Conservation (phyloP, 345 rosid species). For the Cardiospermum halicacabum region DNA sequence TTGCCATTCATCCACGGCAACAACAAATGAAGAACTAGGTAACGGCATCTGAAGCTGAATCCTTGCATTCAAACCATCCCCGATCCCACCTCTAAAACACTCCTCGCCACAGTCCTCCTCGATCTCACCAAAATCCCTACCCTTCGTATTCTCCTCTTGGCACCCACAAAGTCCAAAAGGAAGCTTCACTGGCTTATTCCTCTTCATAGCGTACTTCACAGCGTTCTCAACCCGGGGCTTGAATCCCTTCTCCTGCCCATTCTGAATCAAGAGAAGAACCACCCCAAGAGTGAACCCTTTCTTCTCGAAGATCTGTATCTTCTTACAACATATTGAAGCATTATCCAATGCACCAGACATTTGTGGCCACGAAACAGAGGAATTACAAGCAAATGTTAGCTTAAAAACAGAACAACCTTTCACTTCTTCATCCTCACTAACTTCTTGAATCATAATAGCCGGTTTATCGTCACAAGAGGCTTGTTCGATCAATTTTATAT, state of each 20-base stretch:
- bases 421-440: conserved; percentile 45
- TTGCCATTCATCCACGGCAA: conserved; percentile 92
- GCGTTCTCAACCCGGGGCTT: conserved; percentile 66
- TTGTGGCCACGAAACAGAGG: conserved; percentile 67
- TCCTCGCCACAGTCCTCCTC: conserved; percentile 64
- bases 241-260: conserved; percentile 55
- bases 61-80: conserved; percentile 36
- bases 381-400: conserved; percentile 80
- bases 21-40: conserved; percentile 60
- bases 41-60: conserved; percentile 78
- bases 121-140: conserved; percentile 55
- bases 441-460: conserved; percentile 69
- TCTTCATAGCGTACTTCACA: conserved; percentile 62
- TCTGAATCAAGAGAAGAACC: conserved; percentile 54
- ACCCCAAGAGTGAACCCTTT: conserved; percentile 84
- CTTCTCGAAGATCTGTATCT: conserved; percentile 90
- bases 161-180: conserved; percentile 96
- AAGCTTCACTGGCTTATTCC: conserved; percentile 74
- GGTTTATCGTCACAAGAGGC: conserved; percentile 77
- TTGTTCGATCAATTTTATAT: conserved; percentile 91
- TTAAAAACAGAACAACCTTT: conserved; percentile 55
- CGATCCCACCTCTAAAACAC: conserved; percentile 37
- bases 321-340: conserved; percentile 79
- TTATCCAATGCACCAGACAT: conserved; percentile 76
- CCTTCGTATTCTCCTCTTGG: conserved; percentile 72